A percentile compares a stretch with the other conserved stretches of the same genome.
Evolutionary conservation across 164 flowering plant genomes (phyloP).

Genomic region (Magnolia changhungtana): DNA sequence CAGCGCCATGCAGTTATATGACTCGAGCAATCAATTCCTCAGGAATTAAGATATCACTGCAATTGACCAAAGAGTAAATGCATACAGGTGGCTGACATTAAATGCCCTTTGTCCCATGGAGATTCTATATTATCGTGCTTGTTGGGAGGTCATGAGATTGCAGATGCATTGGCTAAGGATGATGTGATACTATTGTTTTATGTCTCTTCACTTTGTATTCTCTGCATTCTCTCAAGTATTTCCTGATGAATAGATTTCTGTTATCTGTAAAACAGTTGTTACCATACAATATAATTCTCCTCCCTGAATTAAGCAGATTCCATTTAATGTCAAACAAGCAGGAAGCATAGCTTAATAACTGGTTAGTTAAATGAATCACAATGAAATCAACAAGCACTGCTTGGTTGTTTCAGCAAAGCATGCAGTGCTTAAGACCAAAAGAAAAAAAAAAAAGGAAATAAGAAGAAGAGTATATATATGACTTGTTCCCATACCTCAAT

Average conservation of each 20-base stretch:
- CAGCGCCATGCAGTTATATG: background rate
- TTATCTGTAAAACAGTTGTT: too few relatives aligned
- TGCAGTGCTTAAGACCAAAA: background rate
- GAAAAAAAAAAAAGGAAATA: too few relatives aligned
- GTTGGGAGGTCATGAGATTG: background rate
- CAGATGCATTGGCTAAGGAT: background rate
- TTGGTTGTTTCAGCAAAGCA: background rate
- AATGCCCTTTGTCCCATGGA: background rate
- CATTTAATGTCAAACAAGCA: background rate
- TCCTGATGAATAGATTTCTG: background rate
- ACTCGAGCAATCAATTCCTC: background rate
- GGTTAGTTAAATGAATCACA: background rate
- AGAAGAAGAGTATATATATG: background rate
- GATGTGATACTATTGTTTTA: background rate
- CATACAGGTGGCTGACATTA: background rate
- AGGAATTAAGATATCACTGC: background rate
- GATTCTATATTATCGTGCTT: background rate
- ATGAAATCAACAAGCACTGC: background rate
- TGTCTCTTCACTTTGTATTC: background rate
- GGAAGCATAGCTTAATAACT: background rate
- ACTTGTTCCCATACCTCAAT: conserved; percentile 48
- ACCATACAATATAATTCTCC: background rate
- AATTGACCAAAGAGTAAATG: background rate
- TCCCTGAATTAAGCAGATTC: background rate
- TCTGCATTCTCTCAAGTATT: background rate